These are phyloP conservation scores for Periconia macrospinosa DNA, from an alignment of 2,329 filamentous ascomycete species.

Conservation along the genomic window DNA sequence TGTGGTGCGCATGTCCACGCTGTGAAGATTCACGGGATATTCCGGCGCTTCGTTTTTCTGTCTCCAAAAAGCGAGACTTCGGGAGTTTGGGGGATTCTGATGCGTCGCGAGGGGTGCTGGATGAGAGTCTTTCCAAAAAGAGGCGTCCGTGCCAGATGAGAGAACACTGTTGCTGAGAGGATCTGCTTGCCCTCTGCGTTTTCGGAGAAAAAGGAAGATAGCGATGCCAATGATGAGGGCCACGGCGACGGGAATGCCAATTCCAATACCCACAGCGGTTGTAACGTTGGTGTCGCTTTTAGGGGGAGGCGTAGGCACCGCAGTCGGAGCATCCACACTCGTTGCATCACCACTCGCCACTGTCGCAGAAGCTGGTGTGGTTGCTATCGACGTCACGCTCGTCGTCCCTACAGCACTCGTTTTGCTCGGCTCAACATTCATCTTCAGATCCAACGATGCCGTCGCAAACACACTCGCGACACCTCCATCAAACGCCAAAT, in stretches of 20 bases:
- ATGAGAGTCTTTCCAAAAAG: neutral
- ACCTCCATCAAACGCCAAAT: neutral
- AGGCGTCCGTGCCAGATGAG: neutral
- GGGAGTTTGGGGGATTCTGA: neutral
- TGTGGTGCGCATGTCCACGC: neutral
- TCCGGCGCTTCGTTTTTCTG: neutral
- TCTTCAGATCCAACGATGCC: neutral
- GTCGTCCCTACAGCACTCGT: neutral
- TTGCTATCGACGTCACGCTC: neutral
- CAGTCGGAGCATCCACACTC: too few relatives aligned
- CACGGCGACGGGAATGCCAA: neutral
- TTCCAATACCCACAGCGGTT: neutral
- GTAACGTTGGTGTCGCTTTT: too few relatives aligned
- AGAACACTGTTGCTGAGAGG: neutral
- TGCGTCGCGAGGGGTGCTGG: neutral
- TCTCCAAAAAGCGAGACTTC: neutral
- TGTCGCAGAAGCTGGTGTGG: neutral
- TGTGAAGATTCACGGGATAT: neutral
- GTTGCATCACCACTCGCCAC: too few relatives aligned
- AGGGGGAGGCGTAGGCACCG: neutral
- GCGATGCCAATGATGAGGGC: neutral
- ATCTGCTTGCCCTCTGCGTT: neutral
- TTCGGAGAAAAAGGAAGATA: neutral
- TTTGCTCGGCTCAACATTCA: neutral
- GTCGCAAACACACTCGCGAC: constrained; percentile 2